Base-by-base conservation (phyloP, 345 rosid genomes). In the Lepidium didymum region DNA sequence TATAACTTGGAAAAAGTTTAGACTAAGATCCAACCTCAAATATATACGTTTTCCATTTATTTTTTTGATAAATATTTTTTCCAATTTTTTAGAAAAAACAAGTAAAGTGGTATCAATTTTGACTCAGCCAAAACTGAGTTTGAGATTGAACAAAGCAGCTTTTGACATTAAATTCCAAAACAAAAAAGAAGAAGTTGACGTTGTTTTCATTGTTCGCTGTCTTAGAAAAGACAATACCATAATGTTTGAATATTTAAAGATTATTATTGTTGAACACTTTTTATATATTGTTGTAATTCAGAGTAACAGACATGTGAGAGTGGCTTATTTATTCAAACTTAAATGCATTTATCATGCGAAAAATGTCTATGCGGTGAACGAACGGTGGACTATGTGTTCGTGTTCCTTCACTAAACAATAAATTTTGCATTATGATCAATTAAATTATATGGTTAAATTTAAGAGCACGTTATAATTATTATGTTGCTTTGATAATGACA, bases 161-260 rank as follows among this genome's bases (percentile, higher is more conserved):
- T 57, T 73, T 43, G 54, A 73, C 47, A 73, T 64, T 57, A 49
- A 73, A 64, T 45, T 40, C 70, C 66, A 56, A 49, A 40, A 29
- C 2, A 21, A 1, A 23, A 23, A 23, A 19, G 21, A 19, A 19
- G 21, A 3, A 0, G 0, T 42, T 12, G 42, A 47, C 50, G 37
- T 50, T 73, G 62, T 62, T 70, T 19, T 43, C 68, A 51, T 52
- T 25, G 69, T 25, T 71, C 25, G 49, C 50, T 67, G 47, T 59
- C 68, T 52, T 16, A 34, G 54, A 58, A 50, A 67, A 58, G 67
- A 67, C 68, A 65, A 59, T 67, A 44, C 64, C 38, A 10, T 36
- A 55, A 43, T 12, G 50, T 58, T 58, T 73, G 43, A 25, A 23
- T 66, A 49, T 50, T 57, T 58, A 4, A 8, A 49, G 19, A 57